phyloP scores from a whole-genome alignment of 305 asterid species.

The Petunia hybrid region DNA sequence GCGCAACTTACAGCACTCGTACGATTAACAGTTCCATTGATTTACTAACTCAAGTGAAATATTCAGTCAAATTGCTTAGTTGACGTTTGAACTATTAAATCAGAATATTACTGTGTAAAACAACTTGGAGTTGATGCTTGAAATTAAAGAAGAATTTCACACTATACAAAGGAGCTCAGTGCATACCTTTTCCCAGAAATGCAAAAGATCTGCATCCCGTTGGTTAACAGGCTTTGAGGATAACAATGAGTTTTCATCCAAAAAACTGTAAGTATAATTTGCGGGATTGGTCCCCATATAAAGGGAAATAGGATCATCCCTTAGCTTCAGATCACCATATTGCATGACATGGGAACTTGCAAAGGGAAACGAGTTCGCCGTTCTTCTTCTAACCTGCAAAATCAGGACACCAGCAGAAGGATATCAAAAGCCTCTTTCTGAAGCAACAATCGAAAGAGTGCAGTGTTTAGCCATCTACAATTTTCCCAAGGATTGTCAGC shows the following conservation, averaged over 20 bases:
- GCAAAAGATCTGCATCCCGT: slow-evolving; percentile 94
- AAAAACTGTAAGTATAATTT: slow-evolving; percentile 68
- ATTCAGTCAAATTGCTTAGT: neutral
- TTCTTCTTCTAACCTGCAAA: slow-evolving; percentile 74
- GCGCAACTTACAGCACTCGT: neutral
- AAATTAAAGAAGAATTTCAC: neutral
- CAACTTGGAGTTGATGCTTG: neutral
- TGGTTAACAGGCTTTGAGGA: slow-evolving; percentile 73
- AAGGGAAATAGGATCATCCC: slow-evolving; percentile 57
- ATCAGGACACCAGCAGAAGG: neutral
- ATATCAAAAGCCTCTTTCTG: neutral
- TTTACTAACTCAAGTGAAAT: neutral
- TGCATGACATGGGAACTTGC: slow-evolving; percentile 97
- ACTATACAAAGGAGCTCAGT: neutral
- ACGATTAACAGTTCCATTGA: neutral
- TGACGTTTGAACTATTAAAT: no score
- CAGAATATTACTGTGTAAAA: no score
- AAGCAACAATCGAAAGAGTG: neutral
- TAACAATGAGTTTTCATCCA: slow-evolving; percentile 54
- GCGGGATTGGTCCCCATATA: slow-evolving; percentile 91
- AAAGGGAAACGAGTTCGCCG: slow-evolving; percentile 59
- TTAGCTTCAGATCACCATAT: slow-evolving; percentile 75
- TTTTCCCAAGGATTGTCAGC: neutral
- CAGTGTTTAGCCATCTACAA: neutral
- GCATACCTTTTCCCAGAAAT: slow-evolving; percentile 90